Evolutionary conservation across 2,329 filamentous ascomycete genomes (phyloP), one percentile per base, ranked within the genome.

Genomic region (Magnaporthales sp.): DNA sequence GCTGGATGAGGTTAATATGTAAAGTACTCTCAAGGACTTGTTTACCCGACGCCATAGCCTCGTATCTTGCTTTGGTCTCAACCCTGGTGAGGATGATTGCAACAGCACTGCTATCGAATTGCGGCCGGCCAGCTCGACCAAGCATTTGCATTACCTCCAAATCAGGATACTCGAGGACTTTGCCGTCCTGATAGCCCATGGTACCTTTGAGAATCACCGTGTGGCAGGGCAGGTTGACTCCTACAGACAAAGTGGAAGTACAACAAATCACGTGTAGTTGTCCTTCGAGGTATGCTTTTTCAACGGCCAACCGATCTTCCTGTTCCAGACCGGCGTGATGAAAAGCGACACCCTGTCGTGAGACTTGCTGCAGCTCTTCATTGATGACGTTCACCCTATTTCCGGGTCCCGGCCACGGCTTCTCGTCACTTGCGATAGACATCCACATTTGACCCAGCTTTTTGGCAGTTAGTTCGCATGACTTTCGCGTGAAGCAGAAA

Each of bases 81-180:
- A 82, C 79, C 27, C 86, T 84, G 0, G 92, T 95, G 79, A 96
- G 86, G 66, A 96, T 93, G 19, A 95, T 87, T 11, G 91, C 92
- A 54, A 88, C 83, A 3, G 91, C 92, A 67, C 80, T 91, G 64
- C 86, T 83, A 71, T 94, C 92, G 69, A 93, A 96, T 72, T 96
- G 92, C 6, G 92, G 92, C 24, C 92, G 83, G 1, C 92, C 92
- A 64, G 92, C 92, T 69, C 92, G 87, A 7, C 92, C 92, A 63
- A 96, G 84, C 92, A 96, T 96, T 72, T 96, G 92, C 89, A 94
- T 94, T 68, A 94, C 84, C 70, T 96, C 92, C 5, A 96, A 80
- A 73, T 95, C 91, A 0, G 91, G 88, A 70, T 92, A 93, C 74
- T 95, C 91, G 66, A 87, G 84, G 51, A 85, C 72, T 8, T 77